A percentile compares a stretch with the other conserved stretches of the same genome.
Conservation (phyloP, 2,329 filamentous ascomycete genomes). For the Elsinoe fawcettii region DNA sequence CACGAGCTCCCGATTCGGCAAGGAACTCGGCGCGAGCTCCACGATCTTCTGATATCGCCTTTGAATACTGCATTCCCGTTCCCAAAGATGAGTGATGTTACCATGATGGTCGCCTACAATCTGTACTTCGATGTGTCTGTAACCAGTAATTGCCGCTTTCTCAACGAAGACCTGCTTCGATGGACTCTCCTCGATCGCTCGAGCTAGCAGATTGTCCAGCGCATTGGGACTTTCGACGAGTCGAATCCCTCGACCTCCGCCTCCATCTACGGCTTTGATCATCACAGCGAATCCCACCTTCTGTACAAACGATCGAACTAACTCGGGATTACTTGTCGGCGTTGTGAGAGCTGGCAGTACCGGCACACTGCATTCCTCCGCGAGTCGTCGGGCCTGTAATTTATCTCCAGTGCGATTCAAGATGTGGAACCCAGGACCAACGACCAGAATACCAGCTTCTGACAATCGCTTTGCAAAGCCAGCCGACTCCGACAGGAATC, state of each 20-base stretch:
- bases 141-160: conserved; percentile 55
- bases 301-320: conserved; percentile 52
- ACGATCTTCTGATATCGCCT: conserved; percentile 55
- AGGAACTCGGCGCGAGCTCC: conserved; percentile 50
- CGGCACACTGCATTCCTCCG: conserved; percentile 45
- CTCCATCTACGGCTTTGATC: conserved; percentile 59
- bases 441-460: conserved; percentile 39
- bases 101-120: conserved; percentile 50
- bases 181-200: conserved; percentile 52
- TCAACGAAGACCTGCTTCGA: conserved; percentile 52
- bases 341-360: conserved; percentile 42
- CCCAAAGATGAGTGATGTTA: conserved; percentile 49
- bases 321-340: conserved; percentile 37
- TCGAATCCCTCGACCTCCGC: conserved; percentile 54
- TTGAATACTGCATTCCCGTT: conserved; percentile 55
- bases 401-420: conserved; percentile 51
- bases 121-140: conserved; percentile 55
- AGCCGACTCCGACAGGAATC: conserved; percentile 53
- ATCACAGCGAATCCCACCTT: conserved; percentile 48
- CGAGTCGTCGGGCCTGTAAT: conserved; percentile 45
- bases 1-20: conserved; percentile 41
- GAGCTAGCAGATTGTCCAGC: conserved; percentile 40
- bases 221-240: conserved; percentile 39
- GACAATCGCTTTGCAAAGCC: conserved; percentile 42
- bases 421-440: conserved; percentile 52